These are phyloP conservation scores for Penicillium vulpinum DNA, from an alignment of 2,329 filamentous ascomycete genomes.

Conservation along the genomic window DNA sequence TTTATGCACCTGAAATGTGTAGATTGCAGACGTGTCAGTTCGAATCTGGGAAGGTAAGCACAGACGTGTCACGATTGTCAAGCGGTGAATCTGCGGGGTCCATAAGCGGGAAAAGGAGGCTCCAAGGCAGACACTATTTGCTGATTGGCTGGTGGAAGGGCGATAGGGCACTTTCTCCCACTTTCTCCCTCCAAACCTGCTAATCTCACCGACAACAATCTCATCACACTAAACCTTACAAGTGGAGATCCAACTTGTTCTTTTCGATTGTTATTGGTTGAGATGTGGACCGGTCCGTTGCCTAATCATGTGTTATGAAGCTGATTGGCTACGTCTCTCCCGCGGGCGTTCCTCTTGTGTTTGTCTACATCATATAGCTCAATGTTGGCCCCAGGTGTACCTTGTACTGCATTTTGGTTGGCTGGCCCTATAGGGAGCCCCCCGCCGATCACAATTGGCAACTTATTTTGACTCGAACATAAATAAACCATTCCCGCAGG, in stretches of 20 bases:
- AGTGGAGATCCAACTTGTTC: conserved; percentile 17
- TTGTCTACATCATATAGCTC: conserved; percentile 10
- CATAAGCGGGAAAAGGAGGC: conserved; percentile 15
- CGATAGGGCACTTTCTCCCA: conserved; percentile 3
- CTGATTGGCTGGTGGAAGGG: conserved; percentile 14
- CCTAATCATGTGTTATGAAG: background rate
- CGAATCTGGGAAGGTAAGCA: background rate
- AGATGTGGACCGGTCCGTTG: conserved; percentile 1
- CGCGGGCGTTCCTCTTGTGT: background rate
- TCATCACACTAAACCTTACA: conserved; percentile 25
- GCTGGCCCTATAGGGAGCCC: conserved; percentile 26
- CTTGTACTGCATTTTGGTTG: conserved; percentile 17
- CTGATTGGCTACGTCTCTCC: conserved; percentile 11
- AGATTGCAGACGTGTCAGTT: background rate
- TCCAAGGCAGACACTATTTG: conserved; percentile 20
- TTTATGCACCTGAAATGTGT: background rate
- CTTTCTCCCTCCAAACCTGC: background rate
- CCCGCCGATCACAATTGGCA: conserved; percentile 2
- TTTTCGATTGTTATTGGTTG: conserved; percentile 13
- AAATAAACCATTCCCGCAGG: conserved; percentile 16
- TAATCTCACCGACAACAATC: conserved; percentile 22
- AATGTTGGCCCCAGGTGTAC: background rate
- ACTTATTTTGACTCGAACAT: conserved; percentile 6
- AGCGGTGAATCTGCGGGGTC: conserved; percentile 25
- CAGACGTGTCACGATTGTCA: conserved; percentile 8